A percentile compares a stretch with the other conserved stretches of the same genome.
Evolutionary conservation across 352 stramenopile species (phyloP).

Genomic region (Peronospora belbahrii): DNA sequence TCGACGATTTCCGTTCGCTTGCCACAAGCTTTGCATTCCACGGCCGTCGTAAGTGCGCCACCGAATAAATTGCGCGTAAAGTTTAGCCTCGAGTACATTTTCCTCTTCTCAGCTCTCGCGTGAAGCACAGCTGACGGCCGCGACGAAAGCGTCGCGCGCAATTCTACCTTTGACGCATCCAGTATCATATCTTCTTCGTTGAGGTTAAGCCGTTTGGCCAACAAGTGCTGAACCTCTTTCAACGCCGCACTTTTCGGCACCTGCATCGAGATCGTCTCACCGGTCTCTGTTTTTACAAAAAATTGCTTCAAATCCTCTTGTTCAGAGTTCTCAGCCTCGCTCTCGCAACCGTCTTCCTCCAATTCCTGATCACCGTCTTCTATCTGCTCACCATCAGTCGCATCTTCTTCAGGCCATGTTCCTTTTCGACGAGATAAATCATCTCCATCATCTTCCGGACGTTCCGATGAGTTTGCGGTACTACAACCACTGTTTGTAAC

Average conservation of each 20-base stretch:
- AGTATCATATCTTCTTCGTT: conserved; percentile 54
- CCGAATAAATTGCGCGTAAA: conserved; percentile 56
- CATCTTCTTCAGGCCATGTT: conserved; percentile 17
- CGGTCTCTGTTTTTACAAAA: conserved; percentile 57
- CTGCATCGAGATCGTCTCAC: conserved; percentile 52
- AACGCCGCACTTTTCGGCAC: conserved; percentile 38
- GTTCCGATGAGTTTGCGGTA: conserved; percentile 23
- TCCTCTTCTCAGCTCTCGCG: conserved; percentile 17
- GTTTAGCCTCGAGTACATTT: conserved; percentile 46
- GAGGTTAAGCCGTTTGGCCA: conserved; percentile 47
- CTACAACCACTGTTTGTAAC: conserved; percentile 18
- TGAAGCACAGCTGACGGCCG: conserved; percentile 25
- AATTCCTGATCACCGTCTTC: conserved; percentile 16
- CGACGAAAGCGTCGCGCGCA: conserved; percentile 20
- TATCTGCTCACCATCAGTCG: conserved; percentile 13
- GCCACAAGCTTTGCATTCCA: conserved; percentile 40
- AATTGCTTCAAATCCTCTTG: conserved; percentile 40
- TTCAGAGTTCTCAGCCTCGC: conserved; percentile 16
- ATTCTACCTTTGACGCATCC: conserved; percentile 22
- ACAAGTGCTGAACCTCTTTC: conserved; percentile 42
- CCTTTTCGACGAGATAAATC: conserved; percentile 13
- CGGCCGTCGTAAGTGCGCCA: conserved; percentile 39
- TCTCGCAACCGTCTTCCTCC: conserved; percentile 21
- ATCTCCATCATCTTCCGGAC: conserved; percentile 16
- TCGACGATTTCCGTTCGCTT: conserved; percentile 48